Evolutionary conservation across 176 grass and related monocot species (phyloP).

Genomic region (Cenchrus americanus): DNA sequence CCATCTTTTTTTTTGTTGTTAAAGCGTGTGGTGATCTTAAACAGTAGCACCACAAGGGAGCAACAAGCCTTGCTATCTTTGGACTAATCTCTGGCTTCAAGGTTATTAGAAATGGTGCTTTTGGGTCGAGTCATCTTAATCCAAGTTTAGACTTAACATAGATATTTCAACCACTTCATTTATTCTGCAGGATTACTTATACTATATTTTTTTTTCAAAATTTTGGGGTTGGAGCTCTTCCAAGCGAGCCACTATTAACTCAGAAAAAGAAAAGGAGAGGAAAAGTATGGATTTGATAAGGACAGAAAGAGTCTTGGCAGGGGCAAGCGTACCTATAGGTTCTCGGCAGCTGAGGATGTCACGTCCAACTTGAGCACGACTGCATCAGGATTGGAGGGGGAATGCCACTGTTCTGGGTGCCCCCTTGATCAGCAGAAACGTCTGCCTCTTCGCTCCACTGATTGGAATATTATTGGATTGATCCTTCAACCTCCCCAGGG

Average conservation of each 20-base stretch:
- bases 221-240: neutral
- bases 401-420: neutral
- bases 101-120: neutral
- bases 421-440: neutral
- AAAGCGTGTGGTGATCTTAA: neutral
- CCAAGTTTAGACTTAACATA: neutral
- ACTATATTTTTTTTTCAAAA: neutral
- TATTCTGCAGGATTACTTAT: neutral
- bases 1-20: neutral
- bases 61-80: neutral
- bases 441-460: neutral
- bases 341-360: neutral
- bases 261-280: neutral
- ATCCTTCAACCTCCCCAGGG: neutral
- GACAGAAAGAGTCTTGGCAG: neutral
- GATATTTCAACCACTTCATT: neutral
- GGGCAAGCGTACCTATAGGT: slow-evolving; percentile 6
- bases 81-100: neutral
- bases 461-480: neutral
- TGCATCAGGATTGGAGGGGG: neutral
- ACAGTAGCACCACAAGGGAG: neutral
- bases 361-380: neutral
- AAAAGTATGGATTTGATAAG: neutral
- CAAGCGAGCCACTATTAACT: neutral
- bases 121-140: neutral